phyloP scores from a whole-genome alignment of 208 protist genomes.

The Lotmaria passim region DNA sequence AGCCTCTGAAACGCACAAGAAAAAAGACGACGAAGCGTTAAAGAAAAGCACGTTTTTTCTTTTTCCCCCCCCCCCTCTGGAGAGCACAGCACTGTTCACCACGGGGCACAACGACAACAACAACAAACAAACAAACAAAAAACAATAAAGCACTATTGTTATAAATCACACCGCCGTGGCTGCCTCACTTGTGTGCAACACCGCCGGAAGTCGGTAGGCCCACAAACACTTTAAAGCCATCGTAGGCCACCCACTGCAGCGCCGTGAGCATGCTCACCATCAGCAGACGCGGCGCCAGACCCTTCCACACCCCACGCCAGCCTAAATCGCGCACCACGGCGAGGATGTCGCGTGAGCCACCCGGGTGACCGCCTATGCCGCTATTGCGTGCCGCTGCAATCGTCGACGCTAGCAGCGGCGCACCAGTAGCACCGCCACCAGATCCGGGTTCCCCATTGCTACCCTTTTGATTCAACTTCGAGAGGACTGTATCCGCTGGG shows the following conservation, averaged over 20 bases:
- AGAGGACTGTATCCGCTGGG: conserved; percentile 96
- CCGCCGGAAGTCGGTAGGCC: conserved; percentile 63
- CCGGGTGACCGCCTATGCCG: conserved; percentile 17
- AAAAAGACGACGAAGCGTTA: no score
- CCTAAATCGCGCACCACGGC: conserved; percentile 36
- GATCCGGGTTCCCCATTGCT: background rate
- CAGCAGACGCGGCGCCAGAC: conserved; percentile 89
- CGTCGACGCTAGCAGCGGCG: conserved; percentile 12
- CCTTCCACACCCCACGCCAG: conserved; percentile 73
- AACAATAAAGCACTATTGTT: background rate
- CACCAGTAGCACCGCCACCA: background rate
- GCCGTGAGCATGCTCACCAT: conserved; percentile 95
- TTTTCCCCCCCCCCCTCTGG: no score
- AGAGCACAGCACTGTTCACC: no score
- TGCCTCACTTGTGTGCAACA: background rate
- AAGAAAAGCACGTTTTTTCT: no score
- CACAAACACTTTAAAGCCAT: conserved; percentile 80
- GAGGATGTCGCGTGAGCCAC: conserved; percentile 10
- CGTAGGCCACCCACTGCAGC: conserved; percentile 95
- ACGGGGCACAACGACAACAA: no score
- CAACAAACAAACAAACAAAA: background rate
- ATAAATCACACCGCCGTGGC: background rate
- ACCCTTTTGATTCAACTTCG: conserved; percentile 74
- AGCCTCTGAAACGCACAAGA: no score
- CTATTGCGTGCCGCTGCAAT: conserved; percentile 1